Base-by-base conservation (phyloP, 2,329 filamentous ascomycete genomes). In the Claviceps sp. region DNA sequence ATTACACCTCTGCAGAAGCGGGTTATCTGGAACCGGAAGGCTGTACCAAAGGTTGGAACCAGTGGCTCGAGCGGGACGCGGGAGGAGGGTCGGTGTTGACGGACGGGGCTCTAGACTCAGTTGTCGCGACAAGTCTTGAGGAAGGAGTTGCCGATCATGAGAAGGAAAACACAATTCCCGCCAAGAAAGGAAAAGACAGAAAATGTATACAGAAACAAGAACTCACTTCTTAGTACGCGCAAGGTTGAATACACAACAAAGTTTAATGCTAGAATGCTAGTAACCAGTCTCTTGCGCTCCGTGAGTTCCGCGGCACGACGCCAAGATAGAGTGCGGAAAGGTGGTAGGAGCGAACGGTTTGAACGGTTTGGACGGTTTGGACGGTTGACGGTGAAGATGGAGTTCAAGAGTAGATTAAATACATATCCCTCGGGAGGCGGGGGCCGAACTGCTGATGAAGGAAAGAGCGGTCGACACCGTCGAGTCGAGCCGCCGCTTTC, bases 381-480 rank as follows among this genome's bases (percentile, higher is more conserved):
- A 34, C 30, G 3, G 30, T 34, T 34, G 30, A 34, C 11, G 30
- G 30, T 34, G 30, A 34, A 34, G 30, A 34, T 3, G 30, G 44
- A 34, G 11, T 18, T 7, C 7, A 24, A 30, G 8, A 34, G 45
- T 16, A 22, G 34, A 26, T 16, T 26, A 8, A 8, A 44, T 26
- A 14, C 13, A 14, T 34, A 4, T 11, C 9, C 11, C 4, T 18
- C 2, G 41, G 41, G 14, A 11, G 41, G 41, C 14, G 22, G 20
- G 13, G 20, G 24, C 14, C 20, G 6, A 44, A 24, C 20, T 16
- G 14, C 22, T 24, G 41, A 22, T 4, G 41, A 22, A 24, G 42
- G 42, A 44, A 50, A 50, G 34, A 30, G 49, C 49, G 42, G 48
- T 38, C 48, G 48, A 45, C 48, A 16, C 42, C 6, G 18, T 37